Evolutionary conservation across 495 filamentous ascomycete genomes (phyloP).

Genomic region (Aspergillus carlsbadensis): DNA sequence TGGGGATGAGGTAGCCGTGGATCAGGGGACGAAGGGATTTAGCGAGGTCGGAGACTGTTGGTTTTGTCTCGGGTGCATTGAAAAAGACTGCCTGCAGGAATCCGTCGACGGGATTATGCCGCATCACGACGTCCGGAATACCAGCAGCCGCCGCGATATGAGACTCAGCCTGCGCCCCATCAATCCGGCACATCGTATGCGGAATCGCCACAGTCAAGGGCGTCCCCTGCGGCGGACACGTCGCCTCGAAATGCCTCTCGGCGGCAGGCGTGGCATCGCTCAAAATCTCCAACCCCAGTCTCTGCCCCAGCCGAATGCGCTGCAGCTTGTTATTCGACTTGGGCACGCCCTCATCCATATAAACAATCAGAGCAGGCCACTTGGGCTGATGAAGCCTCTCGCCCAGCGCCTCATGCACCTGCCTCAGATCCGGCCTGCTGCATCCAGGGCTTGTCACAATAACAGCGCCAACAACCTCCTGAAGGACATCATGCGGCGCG

Average conservation of each 20-base stretch:
- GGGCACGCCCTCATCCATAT: conserved; percentile 2
- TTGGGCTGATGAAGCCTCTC: conserved; percentile 4
- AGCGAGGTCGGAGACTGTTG: neutral
- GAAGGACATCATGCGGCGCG: neutral
- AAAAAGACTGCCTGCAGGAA: neutral
- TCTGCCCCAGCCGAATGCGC: neutral
- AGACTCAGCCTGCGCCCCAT: neutral
- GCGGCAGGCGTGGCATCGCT: neutral
- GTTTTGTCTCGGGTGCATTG: neutral
- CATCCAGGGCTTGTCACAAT: neutral
- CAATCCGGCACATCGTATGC: neutral
- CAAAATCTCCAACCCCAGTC: neutral
- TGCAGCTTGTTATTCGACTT: conserved; percentile 9
- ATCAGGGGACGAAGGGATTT: neutral
- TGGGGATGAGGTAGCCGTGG: conserved; percentile 4
- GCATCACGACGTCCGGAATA: neutral
- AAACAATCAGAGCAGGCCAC: neutral
- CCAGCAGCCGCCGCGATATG: neutral
- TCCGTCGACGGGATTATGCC: neutral
- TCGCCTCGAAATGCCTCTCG: neutral
- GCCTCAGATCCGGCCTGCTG: neutral
- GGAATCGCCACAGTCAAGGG: neutral
- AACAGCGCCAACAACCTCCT: neutral
- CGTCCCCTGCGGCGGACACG: neutral
- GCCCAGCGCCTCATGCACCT: neutral